These are phyloP conservation scores for Sarocladium kiliense DNA, from an alignment of 2,329 filamentous ascomycete species.

Conservation along the genomic window DNA sequence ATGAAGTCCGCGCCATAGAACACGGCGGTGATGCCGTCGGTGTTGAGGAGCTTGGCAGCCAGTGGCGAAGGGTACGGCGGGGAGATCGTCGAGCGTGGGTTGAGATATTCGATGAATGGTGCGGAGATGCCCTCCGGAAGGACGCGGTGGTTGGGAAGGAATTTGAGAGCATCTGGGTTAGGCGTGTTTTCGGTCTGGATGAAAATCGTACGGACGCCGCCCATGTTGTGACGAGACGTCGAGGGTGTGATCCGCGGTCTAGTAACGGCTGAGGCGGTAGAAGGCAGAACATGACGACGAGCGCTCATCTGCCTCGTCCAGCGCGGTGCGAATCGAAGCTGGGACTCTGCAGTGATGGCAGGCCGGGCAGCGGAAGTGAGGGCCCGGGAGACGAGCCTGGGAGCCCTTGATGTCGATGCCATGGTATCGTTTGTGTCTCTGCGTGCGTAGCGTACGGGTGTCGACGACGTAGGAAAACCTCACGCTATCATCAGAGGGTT, in stretches of 20 bases:
- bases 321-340: not conserved
- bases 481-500: too few relatives aligned
- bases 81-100: constrained; percentile 79
- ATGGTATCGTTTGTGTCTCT: not conserved
- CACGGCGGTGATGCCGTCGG: constrained; percentile 90
- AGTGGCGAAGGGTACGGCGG: constrained; percentile 88
- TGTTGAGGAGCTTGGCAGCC: constrained; percentile 83
- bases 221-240: not conserved
- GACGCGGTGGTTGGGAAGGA: constrained; percentile 83
- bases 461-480: not conserved
- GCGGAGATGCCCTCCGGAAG: constrained; percentile 68
- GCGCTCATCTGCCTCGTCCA: not conserved
- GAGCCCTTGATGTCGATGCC: constrained; percentile 1
- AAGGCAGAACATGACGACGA: not conserved
- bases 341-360: not conserved
- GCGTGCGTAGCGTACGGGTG: not conserved
- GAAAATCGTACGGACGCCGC: constrained; percentile 73
- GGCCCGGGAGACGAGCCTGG: not conserved
- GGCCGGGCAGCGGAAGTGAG: not conserved
- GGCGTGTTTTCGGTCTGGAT: constrained; percentile 96
- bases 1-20: constrained; percentile 97
- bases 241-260: not conserved
- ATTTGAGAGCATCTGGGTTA: constrained; percentile 94
- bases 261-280: not conserved
- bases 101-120: constrained; percentile 87